phyloP scores from a whole-genome alignment of 495 filamentous ascomycete genomes.

The Penicillium alfredii region DNA sequence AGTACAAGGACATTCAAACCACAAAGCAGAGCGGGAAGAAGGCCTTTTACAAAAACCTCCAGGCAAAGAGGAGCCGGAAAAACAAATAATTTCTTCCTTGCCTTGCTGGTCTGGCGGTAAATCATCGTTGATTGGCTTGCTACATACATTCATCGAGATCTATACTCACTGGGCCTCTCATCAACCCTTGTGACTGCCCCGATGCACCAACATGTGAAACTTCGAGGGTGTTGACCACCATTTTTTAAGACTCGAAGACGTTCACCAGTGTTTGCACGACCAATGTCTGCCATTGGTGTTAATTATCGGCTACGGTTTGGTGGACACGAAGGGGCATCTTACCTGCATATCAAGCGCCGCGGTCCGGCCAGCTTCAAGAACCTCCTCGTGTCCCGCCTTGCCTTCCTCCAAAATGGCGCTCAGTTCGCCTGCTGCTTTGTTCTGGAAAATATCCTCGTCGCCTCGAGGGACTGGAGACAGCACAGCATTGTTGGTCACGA shows the following conservation, averaged over 20 bases:
- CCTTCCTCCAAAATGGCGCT: constrained; percentile 53
- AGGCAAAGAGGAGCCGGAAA: constrained; percentile 47
- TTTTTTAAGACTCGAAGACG: too few species aligned
- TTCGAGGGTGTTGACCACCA: too few species aligned
- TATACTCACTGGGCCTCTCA: too few species aligned
- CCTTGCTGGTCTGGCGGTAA: too few species aligned
- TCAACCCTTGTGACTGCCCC: too few species aligned
- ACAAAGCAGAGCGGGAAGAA: constrained; percentile 68
- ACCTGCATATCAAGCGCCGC: constrained; percentile 68
- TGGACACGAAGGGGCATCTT: constrained; percentile 11
- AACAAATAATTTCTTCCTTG: constrained; percentile 25
- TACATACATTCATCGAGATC: too few species aligned
- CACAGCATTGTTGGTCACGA: constrained; percentile 72
- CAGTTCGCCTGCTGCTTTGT: constrained; percentile 42
- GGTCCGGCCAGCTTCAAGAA: constrained; percentile 55
- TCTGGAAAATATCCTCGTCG: constrained; percentile 44
- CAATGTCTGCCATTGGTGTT: constrained; percentile 30
- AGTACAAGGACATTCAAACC: constrained; percentile 63
- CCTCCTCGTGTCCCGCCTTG: constrained; percentile 68
- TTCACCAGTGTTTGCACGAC: constrained; percentile 33
- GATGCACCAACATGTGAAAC: too few species aligned
- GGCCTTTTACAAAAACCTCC: constrained; percentile 61
- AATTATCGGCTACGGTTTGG: constrained; percentile 4
- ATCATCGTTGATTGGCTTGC: too few species aligned
- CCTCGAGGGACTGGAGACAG: constrained; percentile 58